Conservation (phyloP, 139 green algal genomes). For the Coelastrella sp. region DNA sequence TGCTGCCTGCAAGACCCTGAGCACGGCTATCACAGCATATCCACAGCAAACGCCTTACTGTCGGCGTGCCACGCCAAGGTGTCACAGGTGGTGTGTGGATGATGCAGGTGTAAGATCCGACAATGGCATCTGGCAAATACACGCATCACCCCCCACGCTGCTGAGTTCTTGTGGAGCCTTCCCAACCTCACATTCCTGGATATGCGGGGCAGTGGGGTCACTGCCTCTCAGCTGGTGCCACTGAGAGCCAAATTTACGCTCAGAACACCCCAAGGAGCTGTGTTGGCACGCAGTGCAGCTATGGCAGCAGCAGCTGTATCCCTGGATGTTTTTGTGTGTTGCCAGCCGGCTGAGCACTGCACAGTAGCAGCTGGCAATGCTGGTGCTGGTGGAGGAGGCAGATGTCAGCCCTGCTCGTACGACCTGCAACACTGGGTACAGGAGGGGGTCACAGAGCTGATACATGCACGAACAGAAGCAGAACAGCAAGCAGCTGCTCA, state of each 20-base stretch:
- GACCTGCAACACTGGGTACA: not conserved
- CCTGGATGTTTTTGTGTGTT: conserved; percentile 17
- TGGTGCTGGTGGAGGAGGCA: not conserved
- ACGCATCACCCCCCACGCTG: conserved; percentile 23
- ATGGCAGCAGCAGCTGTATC: conserved; percentile 46
- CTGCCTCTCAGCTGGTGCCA: conserved; percentile 33
- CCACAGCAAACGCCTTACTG: too few species aligned
- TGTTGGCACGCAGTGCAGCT: conserved; percentile 42
- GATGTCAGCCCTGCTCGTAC: not conserved
- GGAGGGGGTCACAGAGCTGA: not conserved
- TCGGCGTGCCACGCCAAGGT: too few species aligned
- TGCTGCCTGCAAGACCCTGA: too few species aligned
- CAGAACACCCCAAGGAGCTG: conserved; percentile 44
- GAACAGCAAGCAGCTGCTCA: not conserved
- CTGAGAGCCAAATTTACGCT: conserved; percentile 46
- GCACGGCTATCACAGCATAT: too few species aligned
- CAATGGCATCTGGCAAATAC: conserved; percentile 48
- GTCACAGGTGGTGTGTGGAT: not conserved
- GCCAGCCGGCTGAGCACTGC: conserved; percentile 4
- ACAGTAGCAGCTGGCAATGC: not conserved
- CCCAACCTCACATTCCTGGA: conserved; percentile 46
- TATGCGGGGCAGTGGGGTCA: conserved; percentile 38
- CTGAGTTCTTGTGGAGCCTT: conserved; percentile 36
- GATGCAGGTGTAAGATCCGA: conserved; percentile 43
- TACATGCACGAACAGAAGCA: not conserved